A percentile compares a stretch with the other conserved stretches of the same genome.
Conservation (phyloP, 2,329 filamentous ascomycete genomes). For the Claviceps sp. region DNA sequence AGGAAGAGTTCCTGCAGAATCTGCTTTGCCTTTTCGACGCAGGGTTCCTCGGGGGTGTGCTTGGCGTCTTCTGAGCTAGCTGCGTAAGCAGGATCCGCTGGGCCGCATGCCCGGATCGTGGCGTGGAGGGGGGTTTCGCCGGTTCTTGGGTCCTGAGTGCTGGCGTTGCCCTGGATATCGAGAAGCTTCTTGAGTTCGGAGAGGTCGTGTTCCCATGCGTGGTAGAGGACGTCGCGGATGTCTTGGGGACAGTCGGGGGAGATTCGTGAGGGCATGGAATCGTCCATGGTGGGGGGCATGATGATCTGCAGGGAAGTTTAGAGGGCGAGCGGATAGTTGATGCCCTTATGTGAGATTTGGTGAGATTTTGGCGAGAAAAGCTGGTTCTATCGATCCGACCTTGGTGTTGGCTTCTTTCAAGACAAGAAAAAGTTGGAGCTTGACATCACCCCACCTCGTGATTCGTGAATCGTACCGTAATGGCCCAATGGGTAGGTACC, state of each 20-base stretch:
- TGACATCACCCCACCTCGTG: no score
- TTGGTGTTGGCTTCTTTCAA: no score
- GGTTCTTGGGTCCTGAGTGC: conserved; percentile 71
- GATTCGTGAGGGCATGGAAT: conserved; percentile 40
- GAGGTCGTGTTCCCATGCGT: conserved; percentile 48
- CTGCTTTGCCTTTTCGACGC: conserved; percentile 48
- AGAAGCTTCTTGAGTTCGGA: conserved; percentile 56
- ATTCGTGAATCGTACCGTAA: no score
- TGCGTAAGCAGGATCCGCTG: conserved; percentile 14
- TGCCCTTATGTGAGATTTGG: neutral
- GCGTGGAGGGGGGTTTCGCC: conserved; percentile 83
- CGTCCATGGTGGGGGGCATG: conserved; percentile 23
- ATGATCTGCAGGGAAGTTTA: neutral
- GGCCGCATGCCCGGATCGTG: conserved; percentile 65
- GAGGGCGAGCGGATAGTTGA: neutral
- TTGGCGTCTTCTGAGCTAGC: conserved; percentile 20
- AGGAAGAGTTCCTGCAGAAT: conserved; percentile 67
- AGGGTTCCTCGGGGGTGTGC: conserved; percentile 23
- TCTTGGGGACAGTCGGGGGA: conserved; percentile 37
- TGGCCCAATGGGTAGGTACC: no score
- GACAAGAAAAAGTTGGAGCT: no score
- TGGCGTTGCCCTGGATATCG: conserved; percentile 48
- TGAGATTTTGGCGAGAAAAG: no score
- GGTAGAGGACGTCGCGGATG: conserved; percentile 36
- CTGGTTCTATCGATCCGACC: no score